Percentiles rank a stretch among this genome's conserved stretches.
Evolutionary conservation across 495 filamentous ascomycete species (phyloP).

Genomic region (Xylaria sp.): DNA sequence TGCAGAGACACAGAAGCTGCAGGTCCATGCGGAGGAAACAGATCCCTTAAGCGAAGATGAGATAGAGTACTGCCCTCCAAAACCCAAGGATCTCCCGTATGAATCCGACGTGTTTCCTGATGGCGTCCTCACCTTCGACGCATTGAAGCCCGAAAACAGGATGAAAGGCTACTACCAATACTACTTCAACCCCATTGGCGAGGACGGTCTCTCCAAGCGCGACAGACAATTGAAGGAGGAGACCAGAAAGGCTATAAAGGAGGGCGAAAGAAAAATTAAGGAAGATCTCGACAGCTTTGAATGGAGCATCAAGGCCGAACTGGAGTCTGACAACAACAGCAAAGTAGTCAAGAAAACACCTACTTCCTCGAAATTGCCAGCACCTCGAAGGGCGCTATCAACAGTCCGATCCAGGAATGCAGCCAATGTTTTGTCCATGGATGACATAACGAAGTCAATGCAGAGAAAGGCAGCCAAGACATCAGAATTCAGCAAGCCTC

Average conservation of each 20-base stretch:
- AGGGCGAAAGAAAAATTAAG: constrained; percentile 66
- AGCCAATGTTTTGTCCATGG: constrained; percentile 51
- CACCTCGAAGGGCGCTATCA: constrained; percentile 31
- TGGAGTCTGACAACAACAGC: constrained; percentile 45
- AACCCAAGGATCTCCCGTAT: constrained; percentile 69
- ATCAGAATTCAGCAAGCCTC: constrained; percentile 37
- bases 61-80: constrained; percentile 57
- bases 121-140: constrained; percentile 55
- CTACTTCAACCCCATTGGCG: constrained; percentile 70
- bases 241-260: constrained; percentile 57
- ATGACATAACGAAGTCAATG: constrained; percentile 41
- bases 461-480: constrained; percentile 38
- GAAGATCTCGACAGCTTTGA: constrained; percentile 62
- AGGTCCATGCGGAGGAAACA: constrained; percentile 48
- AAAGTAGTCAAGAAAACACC: constrained; percentile 31
- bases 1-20: constrained; percentile 53
- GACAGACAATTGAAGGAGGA: constrained; percentile 68
- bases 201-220: constrained; percentile 67
- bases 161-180: constrained; percentile 71
- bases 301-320: constrained; percentile 54
- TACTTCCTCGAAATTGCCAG: constrained; percentile 35
- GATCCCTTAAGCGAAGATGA: constrained; percentile 63
- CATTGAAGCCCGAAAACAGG: constrained; percentile 65
- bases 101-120: constrained; percentile 77
- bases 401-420: constrained; percentile 44